phyloP scores from a whole-genome alignment of 192 early-diverging fungal genomes.

The Coemansia sp. region DNA sequence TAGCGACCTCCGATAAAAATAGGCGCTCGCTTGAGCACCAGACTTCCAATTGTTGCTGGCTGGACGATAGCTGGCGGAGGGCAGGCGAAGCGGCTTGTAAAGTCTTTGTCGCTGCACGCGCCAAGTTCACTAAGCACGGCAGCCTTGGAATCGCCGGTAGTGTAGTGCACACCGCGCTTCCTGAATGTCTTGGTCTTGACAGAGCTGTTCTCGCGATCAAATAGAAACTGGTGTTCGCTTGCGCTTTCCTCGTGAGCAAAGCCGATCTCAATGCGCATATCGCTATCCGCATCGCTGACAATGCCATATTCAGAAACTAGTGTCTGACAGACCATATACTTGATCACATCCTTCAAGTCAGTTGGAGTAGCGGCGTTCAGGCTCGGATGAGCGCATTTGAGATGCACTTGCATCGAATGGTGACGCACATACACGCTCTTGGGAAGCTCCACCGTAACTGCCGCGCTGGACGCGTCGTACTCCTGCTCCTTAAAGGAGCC shows the following conservation, averaged over 20 bases:
- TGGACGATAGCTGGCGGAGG: conserved; percentile 35
- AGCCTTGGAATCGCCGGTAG: conserved; percentile 15
- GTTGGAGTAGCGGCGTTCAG: background rate
- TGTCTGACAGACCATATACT: conserved; percentile 21
- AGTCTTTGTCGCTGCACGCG: conserved; percentile 21
- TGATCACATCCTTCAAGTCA: conserved; percentile 44
- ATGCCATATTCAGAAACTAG: conserved; percentile 7
- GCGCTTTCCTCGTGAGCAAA: conserved; percentile 31
- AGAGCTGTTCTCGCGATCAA: conserved; percentile 11
- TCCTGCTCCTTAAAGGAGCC: conserved; percentile 15
- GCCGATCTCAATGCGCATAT: conserved; percentile 34
- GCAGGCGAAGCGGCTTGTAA: conserved; percentile 15
- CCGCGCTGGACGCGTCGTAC: conserved; percentile 7
- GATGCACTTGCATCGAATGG: conserved; percentile 24
- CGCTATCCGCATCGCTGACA: conserved; percentile 12
- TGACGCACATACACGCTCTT: conserved; percentile 45
- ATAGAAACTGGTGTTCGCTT: conserved; percentile 33
- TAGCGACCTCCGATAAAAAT: conserved; percentile 73
- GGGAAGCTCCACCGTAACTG: conserved; percentile 38
- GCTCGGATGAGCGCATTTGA: background rate
- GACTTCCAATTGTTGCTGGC: conserved; percentile 32
- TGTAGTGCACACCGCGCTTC: conserved; percentile 21
- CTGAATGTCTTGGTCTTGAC: conserved; percentile 29
- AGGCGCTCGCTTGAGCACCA: conserved; percentile 57
- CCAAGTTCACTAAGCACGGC: conserved; percentile 19